A percentile compares a stretch with the other conserved stretches of the same genome.
These are phyloP conservation scores for Candida cerambycidarum DNA, from an alignment of 805 yeast species.

Conservation along the genomic window DNA sequence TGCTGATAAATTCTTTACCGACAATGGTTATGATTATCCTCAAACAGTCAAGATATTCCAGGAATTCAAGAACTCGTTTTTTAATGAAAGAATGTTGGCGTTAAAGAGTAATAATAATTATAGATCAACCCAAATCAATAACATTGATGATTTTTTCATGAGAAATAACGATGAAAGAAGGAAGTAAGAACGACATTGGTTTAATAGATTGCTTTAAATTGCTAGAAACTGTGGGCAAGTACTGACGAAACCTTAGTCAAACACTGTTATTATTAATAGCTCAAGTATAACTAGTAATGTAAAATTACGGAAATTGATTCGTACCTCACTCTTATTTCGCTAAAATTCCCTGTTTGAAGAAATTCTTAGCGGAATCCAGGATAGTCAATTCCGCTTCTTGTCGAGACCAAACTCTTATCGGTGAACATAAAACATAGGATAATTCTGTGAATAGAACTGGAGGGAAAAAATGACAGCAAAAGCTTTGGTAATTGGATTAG, in stretches of 20 bases:
- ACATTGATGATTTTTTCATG: conserved; percentile 27
- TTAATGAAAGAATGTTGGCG: conserved; percentile 41
- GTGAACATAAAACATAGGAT: no score
- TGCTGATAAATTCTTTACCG: conserved; percentile 43
- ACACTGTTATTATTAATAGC: no score
- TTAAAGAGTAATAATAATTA: conserved; percentile 12
- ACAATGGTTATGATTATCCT: conserved; percentile 42
- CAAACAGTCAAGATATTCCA: conserved; percentile 44
- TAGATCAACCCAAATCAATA: conserved; percentile 7
- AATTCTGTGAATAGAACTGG: no score
- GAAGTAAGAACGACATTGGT: no score
- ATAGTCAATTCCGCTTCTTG: conserved; percentile 1
- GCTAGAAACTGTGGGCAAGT: no score
- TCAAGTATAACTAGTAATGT: no score
- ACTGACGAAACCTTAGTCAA: no score
- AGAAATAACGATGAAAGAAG: conserved; percentile 10
- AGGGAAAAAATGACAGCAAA: conserved; percentile 3
- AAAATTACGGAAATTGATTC: no score
- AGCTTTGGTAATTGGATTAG: conserved; percentile 28
- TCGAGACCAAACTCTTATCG: background rate
- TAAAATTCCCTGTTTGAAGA: background rate
- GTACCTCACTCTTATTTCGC: conserved; percentile 1
- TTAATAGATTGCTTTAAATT: no score
- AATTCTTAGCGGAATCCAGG: conserved; percentile 1
- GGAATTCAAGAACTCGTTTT: conserved; percentile 42